Evolutionary conservation across 129 eudicot genomes (phyloP).

Genomic region (Glebionis coronaria): DNA sequence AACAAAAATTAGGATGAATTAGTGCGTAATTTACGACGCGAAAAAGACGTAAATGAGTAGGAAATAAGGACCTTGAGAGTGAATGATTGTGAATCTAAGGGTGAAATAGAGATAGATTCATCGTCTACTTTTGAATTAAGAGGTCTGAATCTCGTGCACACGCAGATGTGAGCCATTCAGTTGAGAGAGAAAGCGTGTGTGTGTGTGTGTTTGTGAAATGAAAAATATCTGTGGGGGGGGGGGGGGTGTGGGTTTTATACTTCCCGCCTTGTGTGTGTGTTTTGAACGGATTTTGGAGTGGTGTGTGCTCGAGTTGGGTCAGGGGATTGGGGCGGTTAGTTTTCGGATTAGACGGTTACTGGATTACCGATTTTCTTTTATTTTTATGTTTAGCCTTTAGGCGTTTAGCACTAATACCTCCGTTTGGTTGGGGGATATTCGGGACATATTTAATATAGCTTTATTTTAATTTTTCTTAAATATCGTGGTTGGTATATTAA

Average conservation of each 20-base stretch:
- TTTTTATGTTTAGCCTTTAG: too few species aligned
- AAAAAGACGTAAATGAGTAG: neutral
- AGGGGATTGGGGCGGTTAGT: neutral
- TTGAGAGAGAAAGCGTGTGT: neutral
- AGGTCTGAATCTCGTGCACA: slow-evolving; percentile 80
- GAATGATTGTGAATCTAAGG: slow-evolving; percentile 56
- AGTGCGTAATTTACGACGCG: too few species aligned
- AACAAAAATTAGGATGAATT: neutral
- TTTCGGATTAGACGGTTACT: too few species aligned
- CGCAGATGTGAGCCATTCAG: slow-evolving; percentile 54
- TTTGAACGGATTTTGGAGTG: neutral
- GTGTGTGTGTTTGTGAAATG: neutral
- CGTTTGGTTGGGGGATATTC: too few species aligned
- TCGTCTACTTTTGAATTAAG: slow-evolving; percentile 49
- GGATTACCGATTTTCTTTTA: too few species aligned
- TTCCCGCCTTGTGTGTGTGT: neutral
- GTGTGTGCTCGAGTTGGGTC: neutral
- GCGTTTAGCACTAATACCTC: too few species aligned
- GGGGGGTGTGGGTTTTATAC: neutral
- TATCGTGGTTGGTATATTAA: too few species aligned
- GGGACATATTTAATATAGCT: too few species aligned
- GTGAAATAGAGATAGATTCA: slow-evolving; percentile 45
- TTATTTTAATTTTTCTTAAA: too few species aligned
- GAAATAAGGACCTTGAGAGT: slow-evolving; percentile 54
- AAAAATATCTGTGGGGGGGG: neutral